These are phyloP conservation scores for Mycena metata DNA, from an alignment of 768 basidiomycete genomes.

Conservation along the genomic window DNA sequence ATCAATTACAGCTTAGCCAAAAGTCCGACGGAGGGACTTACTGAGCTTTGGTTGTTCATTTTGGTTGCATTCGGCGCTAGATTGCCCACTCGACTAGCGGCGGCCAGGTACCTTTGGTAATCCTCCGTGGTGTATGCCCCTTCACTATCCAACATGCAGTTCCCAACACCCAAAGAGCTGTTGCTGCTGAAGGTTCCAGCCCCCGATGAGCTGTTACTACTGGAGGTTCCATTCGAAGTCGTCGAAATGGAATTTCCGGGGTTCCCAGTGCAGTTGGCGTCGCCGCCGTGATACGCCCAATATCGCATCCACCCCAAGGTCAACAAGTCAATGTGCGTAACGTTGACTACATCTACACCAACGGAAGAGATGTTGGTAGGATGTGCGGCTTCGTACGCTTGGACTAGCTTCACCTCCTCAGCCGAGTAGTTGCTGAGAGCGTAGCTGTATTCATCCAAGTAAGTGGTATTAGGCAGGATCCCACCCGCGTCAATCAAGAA, in stretches of 20 bases:
- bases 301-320: background rate
- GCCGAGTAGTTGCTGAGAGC: background rate
- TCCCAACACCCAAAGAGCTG: background rate
- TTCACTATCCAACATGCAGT: conserved; percentile 6
- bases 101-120: background rate
- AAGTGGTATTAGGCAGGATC: background rate
- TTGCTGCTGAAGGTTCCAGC: background rate
- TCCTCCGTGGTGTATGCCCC: conserved; percentile 8
- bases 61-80: background rate
- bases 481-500: conserved; percentile 6
- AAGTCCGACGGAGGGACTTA: background rate
- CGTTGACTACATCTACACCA: background rate
- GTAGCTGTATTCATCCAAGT: background rate
- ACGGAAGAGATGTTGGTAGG: conserved; percentile 8
- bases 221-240: background rate
- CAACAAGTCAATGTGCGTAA: background rate
- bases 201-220: background rate
- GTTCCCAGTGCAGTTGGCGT: background rate
- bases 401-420: conserved; percentile 8
- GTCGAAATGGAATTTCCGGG: background rate
- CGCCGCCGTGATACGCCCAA: background rate
- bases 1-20: no score
- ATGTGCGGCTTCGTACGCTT: conserved; percentile 15
- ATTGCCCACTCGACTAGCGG: background rate
- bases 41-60: background rate